Evolutionary conservation across 805 yeast species (phyloP).

Genomic region (Yamadazyma kitorensis): DNA sequence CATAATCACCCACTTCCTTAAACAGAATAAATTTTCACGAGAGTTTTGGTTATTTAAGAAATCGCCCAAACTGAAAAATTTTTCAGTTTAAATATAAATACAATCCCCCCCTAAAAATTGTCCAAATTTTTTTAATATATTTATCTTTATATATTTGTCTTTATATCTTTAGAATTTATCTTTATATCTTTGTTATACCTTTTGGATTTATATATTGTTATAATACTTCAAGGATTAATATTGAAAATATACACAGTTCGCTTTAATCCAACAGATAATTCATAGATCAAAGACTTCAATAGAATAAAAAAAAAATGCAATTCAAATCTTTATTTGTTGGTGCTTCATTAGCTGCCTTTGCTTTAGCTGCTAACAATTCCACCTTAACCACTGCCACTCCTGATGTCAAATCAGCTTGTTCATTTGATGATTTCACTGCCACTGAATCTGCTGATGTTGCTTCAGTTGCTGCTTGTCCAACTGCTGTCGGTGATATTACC

Average conservation of each 20-base stretch:
- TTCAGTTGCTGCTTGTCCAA: slow-evolving; percentile 65
- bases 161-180: neutral
- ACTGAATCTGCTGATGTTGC: slow-evolving; percentile 81
- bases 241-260: too few relatives aligned
- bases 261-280: too few relatives aligned
- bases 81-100: slow-evolving; percentile 7
- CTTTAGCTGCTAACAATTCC: slow-evolving; percentile 34
- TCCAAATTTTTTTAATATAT: too few relatives aligned
- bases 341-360: slow-evolving; percentile 51
- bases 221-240: too few relatives aligned
- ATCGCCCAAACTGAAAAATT: slow-evolving; percentile 5
- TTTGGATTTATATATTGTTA: too few relatives aligned
- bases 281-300: too few relatives aligned
- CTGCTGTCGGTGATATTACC: slow-evolving; percentile 75
- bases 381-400: slow-evolving; percentile 53
- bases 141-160: neutral
- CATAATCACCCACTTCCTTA: neutral
- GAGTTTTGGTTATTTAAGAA: neutral
- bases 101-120: slow-evolving; percentile 3
- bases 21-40: slow-evolving; percentile 1
- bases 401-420: slow-evolving; percentile 59
- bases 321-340: slow-evolving; percentile 49
- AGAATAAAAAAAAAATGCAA: slow-evolving; percentile 48
- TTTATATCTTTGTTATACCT: slow-evolving; percentile 2
- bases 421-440: slow-evolving; percentile 65